Base-by-base conservation (phyloP, 768 basidiomycete genomes). In the Favolaschia claudopus region DNA sequence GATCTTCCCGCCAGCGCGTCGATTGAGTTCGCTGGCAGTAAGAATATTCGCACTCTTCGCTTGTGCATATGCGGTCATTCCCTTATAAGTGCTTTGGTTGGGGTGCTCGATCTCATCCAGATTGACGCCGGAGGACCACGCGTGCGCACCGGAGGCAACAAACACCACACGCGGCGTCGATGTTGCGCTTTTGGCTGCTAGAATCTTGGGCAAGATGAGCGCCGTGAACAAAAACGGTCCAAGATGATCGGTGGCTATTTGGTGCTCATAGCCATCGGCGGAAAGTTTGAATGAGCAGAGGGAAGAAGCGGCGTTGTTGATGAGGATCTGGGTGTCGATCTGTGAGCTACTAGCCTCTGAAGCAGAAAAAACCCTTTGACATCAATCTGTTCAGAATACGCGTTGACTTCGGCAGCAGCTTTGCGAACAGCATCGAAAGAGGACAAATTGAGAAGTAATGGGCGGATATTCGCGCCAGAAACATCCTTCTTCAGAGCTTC, bases 361-460 rank as follows among this genome's bases (percentile, higher is more conserved):
- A 31, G 10, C 8, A n/a, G n/a, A 1, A 13, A 25, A 34, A 19
- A 22, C 60, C n/a, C n/a, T n/a, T 15, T 25, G n/a, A 62, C 62
- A 14, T 64, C 36, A 24, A 64, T 50, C 0, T 40, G 29, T 31
- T 64, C 62, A 2, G 53, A n/a, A 17, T 64, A 64, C 3, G 53
- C 62, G 25, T 64, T 64, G 19, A 64, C 62, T 27, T 64, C 62
- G 12, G 49, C 54, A 15, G 62, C 62, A n/a, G 62, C 58, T 7
- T 9, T 28, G 32, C 62, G 62, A 5, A 64, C 58, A 4, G 37
- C 28, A 5, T 31, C 49, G 17, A 60, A 34, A 14, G 62, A 64
- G 9, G 58, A 37, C 4, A 64, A 49, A 31, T 64, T 25, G 19
- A 64, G 62, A 12, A 58, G 27, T 29, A 64, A 50, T 12, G 48